Evolutionary conservation across 306 rosid species (phyloP), one percentile per base, ranked within the genome.

Genomic region (Bauhinia variegata): DNA sequence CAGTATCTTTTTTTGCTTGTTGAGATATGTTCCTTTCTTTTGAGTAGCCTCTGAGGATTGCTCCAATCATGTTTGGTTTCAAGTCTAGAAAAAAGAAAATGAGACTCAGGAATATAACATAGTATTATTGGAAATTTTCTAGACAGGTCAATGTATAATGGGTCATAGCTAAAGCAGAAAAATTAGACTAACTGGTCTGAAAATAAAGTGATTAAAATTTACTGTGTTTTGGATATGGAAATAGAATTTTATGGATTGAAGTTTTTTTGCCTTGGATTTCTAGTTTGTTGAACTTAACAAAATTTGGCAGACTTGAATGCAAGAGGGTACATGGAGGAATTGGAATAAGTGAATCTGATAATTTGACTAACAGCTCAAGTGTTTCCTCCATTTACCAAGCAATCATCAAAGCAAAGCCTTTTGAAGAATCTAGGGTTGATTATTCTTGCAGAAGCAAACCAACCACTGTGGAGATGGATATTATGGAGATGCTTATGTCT

Each of bases 381-480:
- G 42, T 72, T 52, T 12, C 96, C 96, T 62, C 82, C 88, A 73
- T 82, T 86, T 12, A 89, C 83, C 83, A 86, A 76, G 60, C 96
- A 89, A 43, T 86, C 88, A 58, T 89, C 90, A 68, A 36, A 82
- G 14, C 78, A 71, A 16, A 89, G 59, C 75, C 92, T 84, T 73
- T 82, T 86, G 82, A 89, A 89, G 46, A 75, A 63, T 77, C 42
- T 78, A 2, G 88, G 85, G 39, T 79, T 80, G 30, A 89, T 65
- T 13, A 80, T 30, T 76, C 80, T 84, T 63, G 84, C 84, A 8
- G 96, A 86, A 23, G 92, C 90, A 74, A 89, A 89, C 96, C 87
- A 82, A 34, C 92, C 96, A 81, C 96, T 82, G 23, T 80, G 87
- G 33, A 86, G 81, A 75, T 74, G 90, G 4, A 86, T 82, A 5